phyloP scores from a whole-genome alignment of 352 stramenopile genomes.

The Globisporangium cystogenes region DNA sequence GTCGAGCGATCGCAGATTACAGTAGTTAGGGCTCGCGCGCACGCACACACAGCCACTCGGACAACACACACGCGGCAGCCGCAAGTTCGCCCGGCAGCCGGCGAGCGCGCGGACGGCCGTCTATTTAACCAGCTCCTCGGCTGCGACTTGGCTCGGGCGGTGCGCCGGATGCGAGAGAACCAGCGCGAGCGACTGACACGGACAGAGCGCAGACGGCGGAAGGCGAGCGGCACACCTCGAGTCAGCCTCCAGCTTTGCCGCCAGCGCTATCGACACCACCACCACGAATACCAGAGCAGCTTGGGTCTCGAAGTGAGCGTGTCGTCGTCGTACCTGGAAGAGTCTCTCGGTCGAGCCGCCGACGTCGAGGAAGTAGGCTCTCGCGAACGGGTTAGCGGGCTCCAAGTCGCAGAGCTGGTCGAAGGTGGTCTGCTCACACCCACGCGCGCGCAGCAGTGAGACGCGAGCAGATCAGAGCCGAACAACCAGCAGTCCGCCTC shows the following conservation, averaged over 20 bases:
- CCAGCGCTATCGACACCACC: neutral
- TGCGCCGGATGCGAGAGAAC: slow-evolving; percentile 43
- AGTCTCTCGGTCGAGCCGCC: slow-evolving; percentile 41
- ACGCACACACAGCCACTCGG: neutral
- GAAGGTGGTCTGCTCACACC: slow-evolving; percentile 18
- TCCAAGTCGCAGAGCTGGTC: slow-evolving; percentile 44
- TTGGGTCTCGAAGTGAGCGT: neutral
- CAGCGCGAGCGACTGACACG: slow-evolving; percentile 28
- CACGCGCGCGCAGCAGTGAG: neutral
- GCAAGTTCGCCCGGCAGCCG: neutral
- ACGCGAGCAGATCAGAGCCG: too few species aligned
- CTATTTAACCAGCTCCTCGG: slow-evolving; percentile 26
- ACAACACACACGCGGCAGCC: neutral
- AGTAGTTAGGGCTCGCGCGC: slow-evolving; percentile 6
- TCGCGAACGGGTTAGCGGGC: slow-evolving; percentile 31
- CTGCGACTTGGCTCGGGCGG: slow-evolving; percentile 37
- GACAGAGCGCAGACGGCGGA: neutral
- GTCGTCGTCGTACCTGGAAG: slow-evolving; percentile 34
- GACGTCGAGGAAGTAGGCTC: slow-evolving; percentile 48
- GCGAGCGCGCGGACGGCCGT: neutral
- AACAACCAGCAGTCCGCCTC: too few species aligned
- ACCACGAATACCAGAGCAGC: slow-evolving; percentile 10
- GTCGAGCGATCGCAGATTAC: slow-evolving; percentile 8
- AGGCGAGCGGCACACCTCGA: neutral
- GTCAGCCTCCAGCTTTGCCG: neutral